Conservation (phyloP, 1,284 basidiomycete genomes). For the Chalciporus sp. region DNA sequence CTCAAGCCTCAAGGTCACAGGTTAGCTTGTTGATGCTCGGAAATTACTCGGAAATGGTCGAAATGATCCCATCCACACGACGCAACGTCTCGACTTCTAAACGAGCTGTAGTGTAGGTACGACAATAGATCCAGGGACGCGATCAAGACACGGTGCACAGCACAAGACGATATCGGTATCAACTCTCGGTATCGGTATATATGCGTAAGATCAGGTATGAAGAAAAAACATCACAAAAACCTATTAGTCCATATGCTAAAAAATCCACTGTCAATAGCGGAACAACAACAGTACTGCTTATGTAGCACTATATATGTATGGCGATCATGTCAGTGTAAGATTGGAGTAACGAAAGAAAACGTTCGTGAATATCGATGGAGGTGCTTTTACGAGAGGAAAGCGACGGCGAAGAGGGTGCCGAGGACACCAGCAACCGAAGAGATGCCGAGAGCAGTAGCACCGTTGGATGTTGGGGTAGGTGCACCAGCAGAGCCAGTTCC, state of each 20-base stretch:
- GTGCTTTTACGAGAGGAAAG: conserved; percentile 44
- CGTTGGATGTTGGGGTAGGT: conserved; percentile 30
- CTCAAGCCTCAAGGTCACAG: no score
- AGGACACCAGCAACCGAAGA: conserved; percentile 42
- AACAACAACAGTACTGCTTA: background rate
- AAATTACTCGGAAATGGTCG: no score
- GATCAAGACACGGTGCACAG: background rate
- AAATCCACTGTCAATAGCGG: background rate
- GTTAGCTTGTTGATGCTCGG: no score
- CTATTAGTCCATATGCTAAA: background rate
- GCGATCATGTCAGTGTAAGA: no score
- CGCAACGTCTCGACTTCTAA: no score
- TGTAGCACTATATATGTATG: background rate
- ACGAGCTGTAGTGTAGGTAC: no score
- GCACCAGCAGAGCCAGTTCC: conserved; percentile 26
- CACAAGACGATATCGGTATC: background rate
- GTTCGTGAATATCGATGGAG: no score
- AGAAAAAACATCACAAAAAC: background rate
- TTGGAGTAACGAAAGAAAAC: no score
- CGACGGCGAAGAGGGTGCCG: conserved; percentile 48
- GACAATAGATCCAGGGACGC: no score
- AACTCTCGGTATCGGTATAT: background rate
- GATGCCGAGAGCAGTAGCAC: conserved; percentile 39
- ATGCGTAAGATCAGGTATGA: background rate
- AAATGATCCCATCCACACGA: no score